Evolutionary conservation across 352 stramenopile species (phyloP).

Genomic region (Phytophthora crassamura): DNA sequence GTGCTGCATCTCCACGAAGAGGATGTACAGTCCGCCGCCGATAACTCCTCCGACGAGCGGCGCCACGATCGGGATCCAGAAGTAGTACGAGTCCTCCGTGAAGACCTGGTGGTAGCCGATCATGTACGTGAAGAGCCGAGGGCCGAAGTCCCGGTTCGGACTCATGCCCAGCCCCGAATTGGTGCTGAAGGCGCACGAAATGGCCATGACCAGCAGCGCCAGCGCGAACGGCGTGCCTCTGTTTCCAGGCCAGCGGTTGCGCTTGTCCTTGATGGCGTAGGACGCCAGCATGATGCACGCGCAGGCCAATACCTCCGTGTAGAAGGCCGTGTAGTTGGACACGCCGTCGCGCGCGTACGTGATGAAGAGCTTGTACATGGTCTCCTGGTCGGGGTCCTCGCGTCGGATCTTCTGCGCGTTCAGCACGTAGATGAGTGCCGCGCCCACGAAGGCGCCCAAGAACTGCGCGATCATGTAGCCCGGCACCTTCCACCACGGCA

Average conservation of each 20-base stretch:
- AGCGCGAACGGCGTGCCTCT: slow-evolving; percentile 38
- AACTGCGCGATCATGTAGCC: slow-evolving; percentile 50
- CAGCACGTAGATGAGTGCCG: slow-evolving; percentile 34
- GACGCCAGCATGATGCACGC: slow-evolving; percentile 39
- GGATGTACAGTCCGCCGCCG: slow-evolving; percentile 44
- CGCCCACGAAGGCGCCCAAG: slow-evolving; percentile 33
- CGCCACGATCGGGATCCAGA: slow-evolving; percentile 60
- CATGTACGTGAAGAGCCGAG: slow-evolving; percentile 42
- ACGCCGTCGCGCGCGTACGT: slow-evolving; percentile 31
- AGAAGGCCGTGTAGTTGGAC: slow-evolving; percentile 37
- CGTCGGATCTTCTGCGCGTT: slow-evolving; percentile 35
- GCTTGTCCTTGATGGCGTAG: slow-evolving; percentile 35
- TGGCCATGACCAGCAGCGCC: slow-evolving; percentile 42
- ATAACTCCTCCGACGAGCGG: slow-evolving; percentile 44
- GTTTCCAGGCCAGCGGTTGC: slow-evolving; percentile 30
- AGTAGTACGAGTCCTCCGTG: slow-evolving; percentile 43
- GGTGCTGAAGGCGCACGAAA: slow-evolving; percentile 49
- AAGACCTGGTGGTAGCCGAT: slow-evolving; percentile 49
- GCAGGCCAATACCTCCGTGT: slow-evolving; percentile 38
- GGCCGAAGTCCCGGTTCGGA: slow-evolving; percentile 55
- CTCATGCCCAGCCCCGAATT: slow-evolving; percentile 58
- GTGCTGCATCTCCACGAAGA: slow-evolving; percentile 63
- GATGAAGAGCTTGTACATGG: slow-evolving; percentile 36
- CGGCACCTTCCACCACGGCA: slow-evolving; percentile 57
- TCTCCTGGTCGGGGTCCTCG: slow-evolving; percentile 33